These are phyloP conservation scores for Fomitopsis pulvina DNA, from an alignment of 768 basidiomycete genomes.

Conservation along the genomic window DNA sequence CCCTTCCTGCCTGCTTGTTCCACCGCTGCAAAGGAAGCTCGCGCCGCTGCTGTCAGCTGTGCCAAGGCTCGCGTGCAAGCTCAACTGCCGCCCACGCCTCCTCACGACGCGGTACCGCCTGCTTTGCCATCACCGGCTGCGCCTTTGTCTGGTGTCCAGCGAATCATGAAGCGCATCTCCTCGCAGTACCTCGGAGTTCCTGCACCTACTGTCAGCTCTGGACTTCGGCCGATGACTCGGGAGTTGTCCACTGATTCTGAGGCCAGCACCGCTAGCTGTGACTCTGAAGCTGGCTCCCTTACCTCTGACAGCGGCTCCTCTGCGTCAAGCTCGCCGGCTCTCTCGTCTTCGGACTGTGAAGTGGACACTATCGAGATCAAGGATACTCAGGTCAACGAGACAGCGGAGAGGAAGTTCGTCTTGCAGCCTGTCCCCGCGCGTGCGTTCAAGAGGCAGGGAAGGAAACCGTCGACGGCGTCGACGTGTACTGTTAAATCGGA, in stretches of 20 bases:
- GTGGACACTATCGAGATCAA: slow-evolving; percentile 14
- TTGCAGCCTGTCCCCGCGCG: slow-evolving; percentile 36
- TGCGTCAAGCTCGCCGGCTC: slow-evolving; percentile 16
- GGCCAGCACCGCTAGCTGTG: slow-evolving; percentile 30
- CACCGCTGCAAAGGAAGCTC: slow-evolving; percentile 35
- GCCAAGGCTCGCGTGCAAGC: slow-evolving; percentile 49
- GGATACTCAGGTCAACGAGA: not conserved
- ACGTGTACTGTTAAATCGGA: slow-evolving; percentile 29
- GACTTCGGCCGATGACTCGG: slow-evolving; percentile 18
- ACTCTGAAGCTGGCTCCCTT: slow-evolving; percentile 55
- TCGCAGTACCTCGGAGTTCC: slow-evolving; percentile 27
- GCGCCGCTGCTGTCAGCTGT: slow-evolving; percentile 50
- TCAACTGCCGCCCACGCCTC: slow-evolving; percentile 36
- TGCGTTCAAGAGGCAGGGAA: slow-evolving; percentile 26
- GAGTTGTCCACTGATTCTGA: slow-evolving; percentile 20
- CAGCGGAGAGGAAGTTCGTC: slow-evolving; percentile 26
- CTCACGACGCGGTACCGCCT: slow-evolving; percentile 25
- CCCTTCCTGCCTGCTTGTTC: slow-evolving; percentile 47
- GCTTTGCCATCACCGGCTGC: slow-evolving; percentile 25
- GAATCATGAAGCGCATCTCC: slow-evolving; percentile 53
- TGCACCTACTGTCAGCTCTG: slow-evolving; percentile 5
- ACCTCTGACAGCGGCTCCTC: slow-evolving; percentile 27
- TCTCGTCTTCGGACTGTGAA: slow-evolving; percentile 17
- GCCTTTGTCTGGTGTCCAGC: slow-evolving; percentile 49
- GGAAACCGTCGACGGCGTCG: slow-evolving; percentile 31